These are phyloP conservation scores for Wallemia hederae DNA, from an alignment of 1,284 basidiomycete species.

Conservation along the genomic window DNA sequence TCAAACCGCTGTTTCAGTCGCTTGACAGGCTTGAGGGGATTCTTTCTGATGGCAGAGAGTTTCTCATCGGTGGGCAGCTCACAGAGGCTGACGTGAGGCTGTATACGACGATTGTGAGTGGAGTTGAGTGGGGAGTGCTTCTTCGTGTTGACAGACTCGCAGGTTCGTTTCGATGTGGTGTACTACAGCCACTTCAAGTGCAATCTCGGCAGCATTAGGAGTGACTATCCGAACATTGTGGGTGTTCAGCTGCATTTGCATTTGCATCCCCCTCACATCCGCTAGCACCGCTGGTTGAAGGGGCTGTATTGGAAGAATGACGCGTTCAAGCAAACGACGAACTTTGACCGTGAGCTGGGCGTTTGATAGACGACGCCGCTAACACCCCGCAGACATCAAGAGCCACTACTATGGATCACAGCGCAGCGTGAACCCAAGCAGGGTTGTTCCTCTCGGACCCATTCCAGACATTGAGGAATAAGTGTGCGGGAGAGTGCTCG, in stretches of 20 bases:
- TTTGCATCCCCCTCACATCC: no score
- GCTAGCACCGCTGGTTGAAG: slow-evolving; percentile 56
- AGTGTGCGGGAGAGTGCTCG: no score
- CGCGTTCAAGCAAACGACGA: slow-evolving; percentile 63
- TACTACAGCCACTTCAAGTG: slow-evolving; percentile 87
- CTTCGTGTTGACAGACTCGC: no score
- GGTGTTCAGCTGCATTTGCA: no score
- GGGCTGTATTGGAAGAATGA: slow-evolving; percentile 70
- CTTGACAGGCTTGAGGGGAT: slow-evolving; percentile 56
- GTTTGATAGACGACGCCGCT: no score
- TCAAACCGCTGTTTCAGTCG: slow-evolving; percentile 23
- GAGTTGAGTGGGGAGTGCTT: no score
- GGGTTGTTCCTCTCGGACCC: slow-evolving; percentile 46
- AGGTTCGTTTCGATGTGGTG: slow-evolving; percentile 28
- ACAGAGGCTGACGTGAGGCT: slow-evolving; percentile 81
- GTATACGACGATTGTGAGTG: slow-evolving; percentile 58
- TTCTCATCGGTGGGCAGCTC: slow-evolving; percentile 45
- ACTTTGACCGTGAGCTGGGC: slow-evolving; percentile 36
- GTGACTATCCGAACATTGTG: slow-evolving; percentile 52
- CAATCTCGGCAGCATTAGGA: slow-evolving; percentile 42
- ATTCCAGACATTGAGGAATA: slow-evolving; percentile 36
- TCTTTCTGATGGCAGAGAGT: slow-evolving; percentile 40
- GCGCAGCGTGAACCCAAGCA: slow-evolving; percentile 29
- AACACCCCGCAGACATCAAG: slow-evolving; percentile 33
- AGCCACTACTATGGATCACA: slow-evolving; percentile 57